A percentile compares a stretch with the other conserved stretches of the same genome.
Conservation (phyloP, 257 asterid genomes). For the Scutellaria minor region DNA sequence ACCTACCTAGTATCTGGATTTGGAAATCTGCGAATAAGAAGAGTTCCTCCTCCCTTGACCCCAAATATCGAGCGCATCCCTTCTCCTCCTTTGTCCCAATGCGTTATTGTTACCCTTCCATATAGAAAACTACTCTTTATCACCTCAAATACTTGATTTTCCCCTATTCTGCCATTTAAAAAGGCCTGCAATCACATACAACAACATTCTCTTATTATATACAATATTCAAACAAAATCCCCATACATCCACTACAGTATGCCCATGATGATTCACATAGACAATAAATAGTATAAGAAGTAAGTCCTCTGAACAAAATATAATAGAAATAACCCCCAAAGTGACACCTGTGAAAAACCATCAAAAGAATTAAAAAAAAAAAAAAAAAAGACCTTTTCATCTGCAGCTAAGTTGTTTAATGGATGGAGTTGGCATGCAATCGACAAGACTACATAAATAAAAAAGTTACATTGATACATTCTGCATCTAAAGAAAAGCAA, state of each 20-base stretch:
- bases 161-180: slow-evolving; percentile 51
- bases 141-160: slow-evolving; percentile 48
- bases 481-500: too few relatives aligned
- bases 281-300: too few relatives aligned
- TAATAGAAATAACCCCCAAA: slow-evolving; percentile 25
- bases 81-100: slow-evolving; percentile 84
- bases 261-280: background rate
- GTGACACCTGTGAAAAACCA: background rate
- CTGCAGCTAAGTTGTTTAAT: too few relatives aligned
- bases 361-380: background rate
- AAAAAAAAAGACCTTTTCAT: too few relatives aligned
- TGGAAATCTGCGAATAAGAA: slow-evolving; percentile 87
- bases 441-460: too few relatives aligned
- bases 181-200: slow-evolving; percentile 53
- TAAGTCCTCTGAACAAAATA: background rate
- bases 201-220: slow-evolving; percentile 2
- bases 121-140: slow-evolving; percentile 60
- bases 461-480: too few relatives aligned
- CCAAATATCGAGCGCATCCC: slow-evolving; percentile 82
- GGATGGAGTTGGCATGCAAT: too few relatives aligned
- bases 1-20: slow-evolving; percentile 64
- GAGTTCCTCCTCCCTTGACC: slow-evolving; percentile 71
- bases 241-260: background rate
- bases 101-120: slow-evolving; percentile 78
- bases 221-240: background rate